Base-by-base conservation (phyloP, 2,329 filamentous ascomycete genomes). In the Trichophaea hybrida region DNA sequence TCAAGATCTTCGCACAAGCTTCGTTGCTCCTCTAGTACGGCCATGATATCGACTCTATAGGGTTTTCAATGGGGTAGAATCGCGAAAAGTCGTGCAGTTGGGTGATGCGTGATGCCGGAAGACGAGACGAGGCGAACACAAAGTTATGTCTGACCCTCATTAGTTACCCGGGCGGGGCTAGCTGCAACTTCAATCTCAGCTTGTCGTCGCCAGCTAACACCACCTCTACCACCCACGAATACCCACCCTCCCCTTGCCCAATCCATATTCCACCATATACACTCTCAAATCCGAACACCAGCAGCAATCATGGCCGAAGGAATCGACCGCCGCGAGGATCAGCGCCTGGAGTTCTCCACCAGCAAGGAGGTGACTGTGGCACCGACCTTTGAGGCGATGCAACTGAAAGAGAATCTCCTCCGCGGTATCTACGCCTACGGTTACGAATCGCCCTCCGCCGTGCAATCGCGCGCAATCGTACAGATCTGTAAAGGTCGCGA, bases 401-500 rank as follows among this genome's bases (percentile, higher is more conserved):
- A 94, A 68, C 74, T 98, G 72, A 98, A 98, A 76, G 91, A 97
- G 74, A 95, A 94, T 71, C 83, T 98, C 38, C 82, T 98, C 66
- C 90, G 93, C 67, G 93, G 93, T 65, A 91, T 98, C 72, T 98
- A 98, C 72, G 93, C 93, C 38, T 98, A 98, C 69, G 93, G 93
- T 66, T 98, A 97, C 75, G 93, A 98, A 73, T 96, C 93, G 1
- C 93, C 93, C 10, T 98, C 93, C 0, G 93, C 93, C 12, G 91
- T 98, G 15, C 93, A 98, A 76, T 96, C 91, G 67, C 88, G 93
- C 71, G 93, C 93, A 57, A 98, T 98, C 71, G 93, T 98, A 54
- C 93, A 97, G 75, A 87, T 98, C 70, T 98, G 93, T 82, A 97
- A 97, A 75, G 93, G 93, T 66, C 88, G 93, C 74, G 93, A 98